Evolutionary conservation across 306 rosid species (phyloP).

Genomic region (Sesbania bispinosa): DNA sequence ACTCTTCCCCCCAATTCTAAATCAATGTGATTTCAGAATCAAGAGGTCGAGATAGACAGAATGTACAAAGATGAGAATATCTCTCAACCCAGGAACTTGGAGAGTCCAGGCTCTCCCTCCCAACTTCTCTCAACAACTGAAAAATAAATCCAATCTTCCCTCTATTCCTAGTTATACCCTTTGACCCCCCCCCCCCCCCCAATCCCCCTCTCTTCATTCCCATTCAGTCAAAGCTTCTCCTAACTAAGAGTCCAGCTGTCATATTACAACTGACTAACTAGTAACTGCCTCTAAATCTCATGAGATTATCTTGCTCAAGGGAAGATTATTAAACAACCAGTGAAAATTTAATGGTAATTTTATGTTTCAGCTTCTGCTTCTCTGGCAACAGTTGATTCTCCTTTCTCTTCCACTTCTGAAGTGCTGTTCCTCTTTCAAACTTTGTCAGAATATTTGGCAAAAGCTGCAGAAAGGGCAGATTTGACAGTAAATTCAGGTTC

Average conservation of each 20-base stretch:
- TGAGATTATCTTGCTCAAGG: neutral
- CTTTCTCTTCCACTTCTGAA: slow-evolving; percentile 41
- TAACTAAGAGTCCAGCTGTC: neutral
- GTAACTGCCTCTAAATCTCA: slow-evolving; percentile 17
- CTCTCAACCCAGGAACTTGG: neutral
- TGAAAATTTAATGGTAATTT: neutral
- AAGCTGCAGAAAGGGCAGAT: slow-evolving; percentile 84
- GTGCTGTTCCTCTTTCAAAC: slow-evolving; percentile 41
- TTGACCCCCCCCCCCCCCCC: neutral
- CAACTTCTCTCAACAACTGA: neutral
- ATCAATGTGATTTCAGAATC: neutral
- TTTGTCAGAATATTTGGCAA: slow-evolving; percentile 64
- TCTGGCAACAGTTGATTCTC: slow-evolving; percentile 30
- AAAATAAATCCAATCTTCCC: neutral
- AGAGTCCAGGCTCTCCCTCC: neutral
- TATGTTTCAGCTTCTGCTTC: slow-evolving; percentile 29
- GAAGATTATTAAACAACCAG: neutral
- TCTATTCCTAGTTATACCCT: neutral
- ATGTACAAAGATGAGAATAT: slow-evolving; percentile 7
- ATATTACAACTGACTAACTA: neutral
- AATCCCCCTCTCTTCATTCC: neutral
- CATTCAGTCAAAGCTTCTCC: slow-evolving; percentile 13
- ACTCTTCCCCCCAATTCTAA: neutral
- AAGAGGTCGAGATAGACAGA: neutral
- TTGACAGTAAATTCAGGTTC: slow-evolving; percentile 62